Conservation (phyloP, 2,329 filamentous ascomycete genomes). For the Chaetomiaceae sp. region DNA sequence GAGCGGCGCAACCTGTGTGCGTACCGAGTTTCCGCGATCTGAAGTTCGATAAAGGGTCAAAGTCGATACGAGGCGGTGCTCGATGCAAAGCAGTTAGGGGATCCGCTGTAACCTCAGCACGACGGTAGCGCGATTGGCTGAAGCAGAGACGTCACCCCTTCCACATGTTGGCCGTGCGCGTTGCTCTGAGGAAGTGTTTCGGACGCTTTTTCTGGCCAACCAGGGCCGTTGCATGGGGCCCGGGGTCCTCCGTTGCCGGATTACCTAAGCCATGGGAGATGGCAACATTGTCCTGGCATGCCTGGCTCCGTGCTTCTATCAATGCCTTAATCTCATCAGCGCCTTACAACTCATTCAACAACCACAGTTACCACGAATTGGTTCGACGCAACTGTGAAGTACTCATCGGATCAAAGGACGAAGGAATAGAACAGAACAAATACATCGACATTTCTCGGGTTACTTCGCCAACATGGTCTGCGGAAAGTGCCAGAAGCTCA, state of each 20-base stretch:
- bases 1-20: too few species aligned
- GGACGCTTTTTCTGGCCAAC: conserved; percentile 1
- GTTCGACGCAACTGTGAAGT: not conserved
- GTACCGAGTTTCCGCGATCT: too few species aligned
- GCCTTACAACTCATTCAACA: too few species aligned
- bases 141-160: not conserved
- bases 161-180: not conserved
- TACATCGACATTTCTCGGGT: too few species aligned
- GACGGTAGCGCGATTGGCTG: conserved; percentile 1
- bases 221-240: not conserved
- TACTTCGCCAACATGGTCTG: conserved; percentile 52
- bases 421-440: too few species aligned
- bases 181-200: conserved; percentile 9
- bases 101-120: not conserved
- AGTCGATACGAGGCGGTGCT: not conserved
- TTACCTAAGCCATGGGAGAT: conserved; percentile 1
- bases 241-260: not conserved
- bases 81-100: not conserved
- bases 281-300: too few species aligned
- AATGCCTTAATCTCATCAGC: too few species aligned
- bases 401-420: too few species aligned
- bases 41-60: not conserved
- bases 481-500: conserved; percentile 56
- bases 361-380: too few species aligned
- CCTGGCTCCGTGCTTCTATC: too few species aligned